These are phyloP conservation scores for Penicillium silybi DNA, from an alignment of 495 filamentous ascomycete genomes.

Conservation along the genomic window DNA sequence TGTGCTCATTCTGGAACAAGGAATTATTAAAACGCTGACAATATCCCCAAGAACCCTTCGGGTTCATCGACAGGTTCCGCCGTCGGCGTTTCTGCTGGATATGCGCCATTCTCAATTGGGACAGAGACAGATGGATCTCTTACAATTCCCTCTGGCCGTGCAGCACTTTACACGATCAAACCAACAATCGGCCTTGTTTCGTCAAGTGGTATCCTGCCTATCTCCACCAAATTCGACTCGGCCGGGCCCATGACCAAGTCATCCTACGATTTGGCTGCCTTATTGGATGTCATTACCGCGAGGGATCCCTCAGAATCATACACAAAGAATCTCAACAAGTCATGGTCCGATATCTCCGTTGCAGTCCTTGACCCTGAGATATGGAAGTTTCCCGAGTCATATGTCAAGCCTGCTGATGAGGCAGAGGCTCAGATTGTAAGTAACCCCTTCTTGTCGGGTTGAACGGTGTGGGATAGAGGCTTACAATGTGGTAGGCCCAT, in stretches of 20 bases:
- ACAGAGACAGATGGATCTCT: constrained; percentile 48
- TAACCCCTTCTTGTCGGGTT: not conserved
- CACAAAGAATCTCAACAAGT: not conserved
- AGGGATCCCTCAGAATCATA: not conserved
- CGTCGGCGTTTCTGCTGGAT: constrained; percentile 42
- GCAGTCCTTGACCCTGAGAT: constrained; percentile 5
- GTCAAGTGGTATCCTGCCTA: constrained; percentile 27
- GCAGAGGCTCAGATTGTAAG: constrained; percentile 10
- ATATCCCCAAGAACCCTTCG: constrained; percentile 29
- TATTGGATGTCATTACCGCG: constrained; percentile 17
- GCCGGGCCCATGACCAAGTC: constrained; percentile 33
- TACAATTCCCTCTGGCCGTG: constrained; percentile 33
- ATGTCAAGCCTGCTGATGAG: not conserved
- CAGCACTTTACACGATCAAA: constrained; percentile 42
- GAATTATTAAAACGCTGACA: not conserved
- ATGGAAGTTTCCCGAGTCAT: not conserved
- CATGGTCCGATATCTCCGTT: constrained; percentile 13
- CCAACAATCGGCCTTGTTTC: constrained; percentile 26
- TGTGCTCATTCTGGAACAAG: constrained; percentile 1
- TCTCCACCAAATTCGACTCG: constrained; percentile 25
- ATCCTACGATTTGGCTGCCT: constrained; percentile 22
- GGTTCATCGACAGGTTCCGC: constrained; percentile 51
- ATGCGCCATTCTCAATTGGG: constrained; percentile 38
- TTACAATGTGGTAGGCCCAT: not conserved
- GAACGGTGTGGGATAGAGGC: not conserved